Conservation (phyloP, 2,329 filamentous ascomycete genomes). For the Venturia pyrina region DNA sequence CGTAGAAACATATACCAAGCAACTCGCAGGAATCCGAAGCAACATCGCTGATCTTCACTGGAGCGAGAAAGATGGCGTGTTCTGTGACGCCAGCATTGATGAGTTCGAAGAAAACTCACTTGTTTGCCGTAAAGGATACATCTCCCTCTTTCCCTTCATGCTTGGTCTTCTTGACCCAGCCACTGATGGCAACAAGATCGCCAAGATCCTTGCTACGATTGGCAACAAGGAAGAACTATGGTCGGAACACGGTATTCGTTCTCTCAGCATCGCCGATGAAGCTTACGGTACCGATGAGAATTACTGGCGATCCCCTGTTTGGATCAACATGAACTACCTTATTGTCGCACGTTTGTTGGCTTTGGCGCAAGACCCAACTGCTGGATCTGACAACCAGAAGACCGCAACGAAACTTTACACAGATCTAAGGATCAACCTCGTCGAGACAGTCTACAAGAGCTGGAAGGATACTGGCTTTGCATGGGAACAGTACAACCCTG, state of each 20-base stretch:
- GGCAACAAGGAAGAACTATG: slow-evolving; percentile 72
- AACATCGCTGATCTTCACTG: slow-evolving; percentile 94
- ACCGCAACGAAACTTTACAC: slow-evolving; percentile 64
- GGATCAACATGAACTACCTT: slow-evolving; percentile 95
- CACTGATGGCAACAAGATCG: slow-evolving; percentile 9
- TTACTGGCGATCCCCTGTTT: slow-evolving; percentile 90
- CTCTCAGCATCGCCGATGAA: slow-evolving; percentile 67
- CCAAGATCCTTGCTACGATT: slow-evolving; percentile 58
- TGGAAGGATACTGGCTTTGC: slow-evolving; percentile 91
- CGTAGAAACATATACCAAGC: slow-evolving; percentile 58
- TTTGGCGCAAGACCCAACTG: slow-evolving; percentile 26
- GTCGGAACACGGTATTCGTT: slow-evolving; percentile 75
- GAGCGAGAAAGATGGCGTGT: slow-evolving; percentile 69
- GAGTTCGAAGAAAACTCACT: slow-evolving; percentile 84
- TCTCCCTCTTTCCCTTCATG: slow-evolving; percentile 14
- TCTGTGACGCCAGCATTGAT: slow-evolving; percentile 92
- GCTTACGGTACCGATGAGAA: slow-evolving; percentile 84
- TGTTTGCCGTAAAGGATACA: slow-evolving; percentile 73
- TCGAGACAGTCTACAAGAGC: slow-evolving; percentile 73
- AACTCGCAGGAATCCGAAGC: slow-evolving; percentile 64
- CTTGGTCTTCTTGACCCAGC: slow-evolving; percentile 10
- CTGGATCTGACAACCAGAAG: slow-evolving; percentile 52
- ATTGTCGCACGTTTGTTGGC: slow-evolving; percentile 61
- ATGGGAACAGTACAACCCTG: slow-evolving; percentile 94
- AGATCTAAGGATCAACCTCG: slow-evolving; percentile 67